phyloP scores from a whole-genome alignment of 73 alveolate genomes.

The Tetrahymena thermophila region DNA sequence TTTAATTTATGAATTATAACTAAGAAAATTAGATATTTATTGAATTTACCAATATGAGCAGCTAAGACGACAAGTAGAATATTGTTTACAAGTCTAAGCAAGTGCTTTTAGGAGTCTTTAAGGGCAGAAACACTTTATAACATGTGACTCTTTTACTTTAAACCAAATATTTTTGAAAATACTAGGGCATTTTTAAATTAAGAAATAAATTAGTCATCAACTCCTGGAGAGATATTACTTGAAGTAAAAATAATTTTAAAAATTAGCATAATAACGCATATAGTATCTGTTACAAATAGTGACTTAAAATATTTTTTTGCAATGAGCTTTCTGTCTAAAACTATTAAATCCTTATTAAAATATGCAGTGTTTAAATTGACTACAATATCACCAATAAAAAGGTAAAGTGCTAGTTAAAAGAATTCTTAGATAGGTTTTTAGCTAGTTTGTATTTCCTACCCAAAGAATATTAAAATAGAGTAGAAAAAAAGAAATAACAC shows the following conservation, averaged over 20 bases:
- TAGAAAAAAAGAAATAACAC: neutral
- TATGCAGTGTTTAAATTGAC: neutral
- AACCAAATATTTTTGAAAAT: neutral
- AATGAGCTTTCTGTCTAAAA: neutral
- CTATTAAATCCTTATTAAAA: neutral
- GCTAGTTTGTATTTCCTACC: neutral
- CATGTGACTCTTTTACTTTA: neutral
- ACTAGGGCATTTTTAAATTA: neutral
- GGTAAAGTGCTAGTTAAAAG: neutral
- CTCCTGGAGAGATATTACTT: neutral
- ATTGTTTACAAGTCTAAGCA: neutral
- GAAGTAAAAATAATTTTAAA: neutral
- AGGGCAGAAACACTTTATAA: neutral
- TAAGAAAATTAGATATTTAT: neutral
- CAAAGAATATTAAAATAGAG: neutral
- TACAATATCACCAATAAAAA: neutral
- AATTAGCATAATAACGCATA: neutral
- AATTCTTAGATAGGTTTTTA: neutral
- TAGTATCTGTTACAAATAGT: neutral
- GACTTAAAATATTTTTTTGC: neutral
- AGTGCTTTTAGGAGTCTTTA: neutral
- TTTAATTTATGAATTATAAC: neutral
- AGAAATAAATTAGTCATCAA: neutral
- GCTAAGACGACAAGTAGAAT: neutral
- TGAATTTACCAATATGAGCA: neutral